Base-by-base conservation (phyloP, 2,329 filamentous ascomycete species). In the Magnaporthiopsis incrustans region DNA sequence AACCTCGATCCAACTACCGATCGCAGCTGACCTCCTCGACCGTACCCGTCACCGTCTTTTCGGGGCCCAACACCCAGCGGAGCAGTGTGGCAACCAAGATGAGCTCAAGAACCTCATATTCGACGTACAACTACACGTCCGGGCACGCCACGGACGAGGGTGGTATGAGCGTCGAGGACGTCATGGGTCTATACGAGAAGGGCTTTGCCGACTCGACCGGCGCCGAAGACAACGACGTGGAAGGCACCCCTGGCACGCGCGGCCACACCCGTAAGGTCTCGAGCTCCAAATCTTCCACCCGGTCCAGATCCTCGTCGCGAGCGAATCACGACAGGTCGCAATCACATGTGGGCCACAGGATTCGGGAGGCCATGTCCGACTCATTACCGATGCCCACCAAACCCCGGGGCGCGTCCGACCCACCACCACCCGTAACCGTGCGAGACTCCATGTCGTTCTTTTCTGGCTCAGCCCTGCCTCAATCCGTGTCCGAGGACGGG, bases 51-150 rank as follows among this genome's bases (percentile, higher is more conserved):
- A 84, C 82, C 2, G 69, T 73, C 14, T 74, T 72, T 50, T 73
- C 73, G 2, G 67, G 69, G 7, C 58, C 75, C 6, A 86, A 88
- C n/a, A 96, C 91, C 1, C 91, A 94, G 72, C 84, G 91, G 66
- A 96, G 91, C 74, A 97, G 92, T 71, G 82, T 95, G 61, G 74
- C 89, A 67, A 95, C 92, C 4, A 92, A 90, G 69, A 85, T 86
- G 66, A 96, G 90, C 78, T 92, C 90, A 1, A 81, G 88, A 63
- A 89, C 77, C 77, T 74, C 73, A 7, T 68, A 71, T 57, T 95
- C 80, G 67, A 82, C 81, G 75, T 79, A 79, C 67, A 75, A 69
- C 59, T 60, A 22, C 22, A n/a, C 53, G 33, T 26, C 33, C 7
- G 61, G 61, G 30, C 53, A 33, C 25, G 71, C 68, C 57, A 75